Evolutionary conservation across 2,329 filamentous ascomycete genomes (phyloP), one percentile per base, ranked within the genome.

Genomic region (Neoascochyta sp.): DNA sequence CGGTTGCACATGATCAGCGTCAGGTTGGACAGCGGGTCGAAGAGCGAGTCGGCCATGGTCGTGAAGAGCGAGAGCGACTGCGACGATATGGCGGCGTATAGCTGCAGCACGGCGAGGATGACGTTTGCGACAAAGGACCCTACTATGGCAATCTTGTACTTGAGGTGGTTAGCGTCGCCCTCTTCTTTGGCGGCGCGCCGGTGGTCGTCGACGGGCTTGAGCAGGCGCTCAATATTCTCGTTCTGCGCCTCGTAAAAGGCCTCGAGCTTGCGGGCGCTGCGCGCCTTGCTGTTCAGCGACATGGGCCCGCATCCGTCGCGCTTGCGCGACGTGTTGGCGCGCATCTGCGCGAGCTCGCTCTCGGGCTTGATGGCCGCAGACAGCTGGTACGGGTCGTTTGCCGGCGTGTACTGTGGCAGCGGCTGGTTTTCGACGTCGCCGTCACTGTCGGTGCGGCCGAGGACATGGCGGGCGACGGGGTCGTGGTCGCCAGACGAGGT

Each of bases 11-110:
- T 64, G 35, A 96, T 87, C 9, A 96, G 74, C 1, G 86, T 90
- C 29, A 95, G 62, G 54, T 95, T 95, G 54, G 84, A 90, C 53
- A 93, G 59, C 7, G 88, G 92, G 57, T 96, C 92, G 66, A 96
- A 96, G 45, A 96, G 74, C 29, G 89, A 81, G 64, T 98, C 92
- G 10, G 89, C 90, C 85, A 94, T 94, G 42, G 90, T 98, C 10
- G 92, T 95, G 68, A 96, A 95, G 25, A 98, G 79, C 4, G 90
- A 95, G 19, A 96, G 75, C n/a, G 88, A 95, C 25, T 83, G 80
- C 0, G 89, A 95, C 0, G 84, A 78, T 24, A 86, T 76, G 39
- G 92, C 92, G 23, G 83, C 92, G 59, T 93, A 98, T 20, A 95
- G 69, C 64, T 98, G 92, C 11, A 98, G 72, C 4, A 73, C 73